These are phyloP conservation scores for Setomelanomma holmii DNA, from an alignment of 2,329 filamentous ascomycete species.

Conservation along the genomic window DNA sequence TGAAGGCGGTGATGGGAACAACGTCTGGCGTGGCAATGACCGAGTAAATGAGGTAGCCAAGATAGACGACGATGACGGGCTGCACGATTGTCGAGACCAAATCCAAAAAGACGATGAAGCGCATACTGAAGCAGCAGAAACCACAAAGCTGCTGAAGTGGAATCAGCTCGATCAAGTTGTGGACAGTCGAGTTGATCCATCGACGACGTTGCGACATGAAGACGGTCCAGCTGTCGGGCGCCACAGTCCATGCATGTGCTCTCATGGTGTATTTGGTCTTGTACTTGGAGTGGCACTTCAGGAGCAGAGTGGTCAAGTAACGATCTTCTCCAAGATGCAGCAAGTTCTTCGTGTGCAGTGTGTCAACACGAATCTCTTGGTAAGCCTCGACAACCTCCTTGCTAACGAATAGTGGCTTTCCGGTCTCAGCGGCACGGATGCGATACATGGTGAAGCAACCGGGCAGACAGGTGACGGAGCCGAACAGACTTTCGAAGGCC, in stretches of 20 bases:
- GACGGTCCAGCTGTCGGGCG: slow-evolving; percentile 90
- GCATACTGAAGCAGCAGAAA: slow-evolving; percentile 99
- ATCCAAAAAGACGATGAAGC: slow-evolving; percentile 95
- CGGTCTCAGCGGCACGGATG: slow-evolving; percentile 89
- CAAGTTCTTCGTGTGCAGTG: slow-evolving; percentile 98
- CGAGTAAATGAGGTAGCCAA: slow-evolving; percentile 85
- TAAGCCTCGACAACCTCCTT: slow-evolving; percentile 89
- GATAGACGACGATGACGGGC: slow-evolving; percentile 88
- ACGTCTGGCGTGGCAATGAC: slow-evolving; percentile 67
- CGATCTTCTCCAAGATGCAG: slow-evolving; percentile 97
- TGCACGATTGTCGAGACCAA: slow-evolving; percentile 90
- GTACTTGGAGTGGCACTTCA: slow-evolving; percentile 91
- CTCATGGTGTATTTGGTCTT: slow-evolving; percentile 97
- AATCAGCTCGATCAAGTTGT: slow-evolving; percentile 96
- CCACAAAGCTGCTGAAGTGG: slow-evolving; percentile 93
- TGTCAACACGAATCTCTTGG: slow-evolving; percentile 92
- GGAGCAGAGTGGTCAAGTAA: slow-evolving; percentile 90
- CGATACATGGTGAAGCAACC: slow-evolving; percentile 99
- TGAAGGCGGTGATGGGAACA: slow-evolving; percentile 84
- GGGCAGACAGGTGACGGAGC: slow-evolving; percentile 94
- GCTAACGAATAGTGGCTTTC: slow-evolving; percentile 96
- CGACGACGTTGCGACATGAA: slow-evolving; percentile 98
- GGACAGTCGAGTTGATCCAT: slow-evolving; percentile 99
- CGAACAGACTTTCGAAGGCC: slow-evolving; percentile 96
- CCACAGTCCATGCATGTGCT: slow-evolving; percentile 96